Evolutionary conservation across 257 asterid species (phyloP).

Genomic region (Cordia subcordata): DNA sequence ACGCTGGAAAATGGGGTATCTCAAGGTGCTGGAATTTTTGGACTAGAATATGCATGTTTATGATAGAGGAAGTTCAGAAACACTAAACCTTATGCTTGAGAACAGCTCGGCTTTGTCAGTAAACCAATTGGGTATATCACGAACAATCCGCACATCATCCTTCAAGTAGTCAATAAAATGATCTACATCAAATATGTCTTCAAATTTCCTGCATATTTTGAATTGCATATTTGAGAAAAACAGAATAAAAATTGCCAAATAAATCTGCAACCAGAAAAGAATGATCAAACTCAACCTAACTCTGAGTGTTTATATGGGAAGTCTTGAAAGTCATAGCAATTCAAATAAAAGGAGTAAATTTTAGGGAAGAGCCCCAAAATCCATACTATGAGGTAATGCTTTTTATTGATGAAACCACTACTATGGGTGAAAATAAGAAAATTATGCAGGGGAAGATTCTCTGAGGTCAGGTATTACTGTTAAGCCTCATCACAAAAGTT

Average conservation of each 20-base stretch:
- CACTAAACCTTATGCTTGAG: slow-evolving; percentile 74
- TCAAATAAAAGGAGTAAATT: no score
- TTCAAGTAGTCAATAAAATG: slow-evolving; percentile 91
- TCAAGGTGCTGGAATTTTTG: background rate
- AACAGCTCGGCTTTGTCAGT: slow-evolving; percentile 96
- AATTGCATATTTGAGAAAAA: slow-evolving; percentile 4
- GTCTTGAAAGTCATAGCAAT: no score
- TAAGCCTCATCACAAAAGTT: no score
- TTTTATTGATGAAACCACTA: no score
- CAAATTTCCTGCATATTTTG: slow-evolving; percentile 77
- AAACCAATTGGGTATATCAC: slow-evolving; percentile 97
- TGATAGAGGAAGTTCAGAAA: slow-evolving; percentile 2
- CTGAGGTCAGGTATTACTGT: no score
- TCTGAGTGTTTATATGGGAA: no score
- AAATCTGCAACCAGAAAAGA: background rate
- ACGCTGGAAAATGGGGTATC: background rate
- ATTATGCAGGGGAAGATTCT: no score
- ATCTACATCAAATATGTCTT: slow-evolving; percentile 95
- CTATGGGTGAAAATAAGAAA: no score
- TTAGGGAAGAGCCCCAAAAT: background rate
- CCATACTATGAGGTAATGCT: background rate
- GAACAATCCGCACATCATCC: slow-evolving; percentile 86
- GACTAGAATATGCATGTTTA: background rate
- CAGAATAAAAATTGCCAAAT: background rate
- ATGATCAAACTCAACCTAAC: background rate